Base-by-base conservation (phyloP, 228 moss, liverwort and hornwort genomes). In the Sphagnum magellanicum region DNA sequence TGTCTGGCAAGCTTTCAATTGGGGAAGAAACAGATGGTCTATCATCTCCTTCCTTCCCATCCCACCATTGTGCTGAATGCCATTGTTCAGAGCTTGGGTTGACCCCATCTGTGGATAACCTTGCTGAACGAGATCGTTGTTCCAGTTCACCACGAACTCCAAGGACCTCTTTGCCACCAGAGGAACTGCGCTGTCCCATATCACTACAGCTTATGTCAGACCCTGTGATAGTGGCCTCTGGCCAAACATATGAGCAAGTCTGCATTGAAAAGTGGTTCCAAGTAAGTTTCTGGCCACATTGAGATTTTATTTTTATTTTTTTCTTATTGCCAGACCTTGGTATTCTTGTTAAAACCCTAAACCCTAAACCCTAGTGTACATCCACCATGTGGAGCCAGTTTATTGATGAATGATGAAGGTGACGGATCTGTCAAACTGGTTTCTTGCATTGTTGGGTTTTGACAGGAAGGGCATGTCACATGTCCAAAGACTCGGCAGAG, bases 161-260 rank as follows among this genome's bases (percentile, higher is more conserved):
- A 15, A 32, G 32, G 32, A 32, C 32, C 32, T 32, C 32, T 32
- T 63, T 77, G 59, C 79, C 86, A 1, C 89, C 89, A 5, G 92
- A 85, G 62, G 92, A 92, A 75, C 87, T 92, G 66, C 84, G 92
- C 47, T 92, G 92, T 66, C 89, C 92, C 46, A 92, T 92, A 63
- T 92, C 92, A 69, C 83, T 92, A 16, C 92, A 92, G 65, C 83
- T 92, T 64, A 92, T 92, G 89, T 89, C 89, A 5, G 92, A 92
- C 60, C 92, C 92, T 17, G 89, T 92, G n/a, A 88, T 89, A 49
- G 85, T 92, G 16, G 89, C 89, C 0, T 89, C 92, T 13, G 89
- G 92, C 9, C 84, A 90, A 87, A 90, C 85, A 5, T 90, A 87
- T 55, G 87, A 90, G 57, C 80, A 79, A 46, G 70, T 79, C 61